Percentiles rank a stretch among this genome's conserved stretches.
Evolutionary conservation across 352 stramenopile genomes (phyloP).

Genomic region (Phytophthora vignae): DNA sequence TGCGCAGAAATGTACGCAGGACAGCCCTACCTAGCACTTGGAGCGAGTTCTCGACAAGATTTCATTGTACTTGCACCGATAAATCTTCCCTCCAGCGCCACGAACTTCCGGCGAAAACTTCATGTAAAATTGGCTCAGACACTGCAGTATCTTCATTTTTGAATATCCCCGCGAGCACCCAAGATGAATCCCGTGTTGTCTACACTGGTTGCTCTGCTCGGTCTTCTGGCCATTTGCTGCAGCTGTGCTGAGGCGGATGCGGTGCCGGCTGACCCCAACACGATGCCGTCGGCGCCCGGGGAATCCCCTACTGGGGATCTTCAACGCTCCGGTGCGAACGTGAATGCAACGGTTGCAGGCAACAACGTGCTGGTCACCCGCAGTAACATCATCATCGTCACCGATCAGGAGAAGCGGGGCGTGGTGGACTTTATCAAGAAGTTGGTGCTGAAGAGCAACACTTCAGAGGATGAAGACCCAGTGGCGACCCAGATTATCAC

Average conservation of each 20-base stretch:
- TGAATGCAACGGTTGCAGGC: constrained; percentile 18
- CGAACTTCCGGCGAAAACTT: neutral
- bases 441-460: constrained; percentile 20
- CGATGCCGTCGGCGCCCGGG: too few relatives aligned
- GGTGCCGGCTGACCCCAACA: too few relatives aligned
- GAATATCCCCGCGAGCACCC: neutral
- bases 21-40: too few relatives aligned
- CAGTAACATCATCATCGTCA: constrained; percentile 29
- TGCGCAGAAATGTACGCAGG: too few relatives aligned
- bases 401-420: constrained; percentile 15
- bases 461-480: constrained; percentile 11
- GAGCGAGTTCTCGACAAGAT: neutral
- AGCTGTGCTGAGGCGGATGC: too few relatives aligned
- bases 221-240: neutral
- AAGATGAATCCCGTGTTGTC: neutral
- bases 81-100: neutral
- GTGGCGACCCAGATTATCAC: constrained; percentile 27
- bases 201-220: neutral
- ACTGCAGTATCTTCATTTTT: neutral
- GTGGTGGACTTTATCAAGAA: constrained; percentile 22
- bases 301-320: too few relatives aligned
- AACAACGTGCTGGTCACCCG: constrained; percentile 30
- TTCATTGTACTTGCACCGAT: neutral
- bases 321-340: neutral
- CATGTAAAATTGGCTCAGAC: neutral